Conservation (phyloP, 2,329 filamentous ascomycete genomes). For the Aspergillus sp. region DNA sequence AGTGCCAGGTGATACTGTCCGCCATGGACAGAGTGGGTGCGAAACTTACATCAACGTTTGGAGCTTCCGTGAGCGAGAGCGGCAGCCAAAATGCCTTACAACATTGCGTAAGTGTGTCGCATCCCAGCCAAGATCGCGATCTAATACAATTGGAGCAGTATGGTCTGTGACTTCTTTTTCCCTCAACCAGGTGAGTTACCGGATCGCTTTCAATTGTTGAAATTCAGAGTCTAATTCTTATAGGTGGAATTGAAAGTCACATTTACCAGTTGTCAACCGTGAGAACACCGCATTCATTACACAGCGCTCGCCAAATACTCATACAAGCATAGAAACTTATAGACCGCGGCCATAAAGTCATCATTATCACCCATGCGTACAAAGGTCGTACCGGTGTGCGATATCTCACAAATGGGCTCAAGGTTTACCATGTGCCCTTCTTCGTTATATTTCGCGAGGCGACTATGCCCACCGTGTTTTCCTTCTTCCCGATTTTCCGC, state of each 20-base stretch:
- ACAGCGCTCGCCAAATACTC: constrained; percentile 1
- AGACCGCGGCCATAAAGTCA: constrained; percentile 95
- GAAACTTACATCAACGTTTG: constrained; percentile 2
- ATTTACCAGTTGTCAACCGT: constrained; percentile 92
- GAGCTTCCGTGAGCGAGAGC: constrained; percentile 12
- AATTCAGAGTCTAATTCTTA: constrained; percentile 7
- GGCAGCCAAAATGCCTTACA: constrained; percentile 57
- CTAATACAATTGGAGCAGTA: constrained; percentile 44
- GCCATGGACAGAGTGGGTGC: constrained; percentile 15
- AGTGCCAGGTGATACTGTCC: constrained; percentile 2
- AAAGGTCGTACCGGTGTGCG: constrained; percentile 84
- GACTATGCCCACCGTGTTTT: constrained; percentile 95
- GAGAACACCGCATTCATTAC: constrained; percentile 15
- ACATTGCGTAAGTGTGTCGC: constrained; percentile 55
- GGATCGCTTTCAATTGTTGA: not conserved
- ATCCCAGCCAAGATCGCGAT: constrained; percentile 15
- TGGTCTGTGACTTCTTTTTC: constrained; percentile 99
- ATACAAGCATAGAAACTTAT: constrained; percentile 67
- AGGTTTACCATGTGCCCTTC: constrained; percentile 97
- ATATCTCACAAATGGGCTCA: constrained; percentile 94
- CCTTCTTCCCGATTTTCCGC: constrained; percentile 95
- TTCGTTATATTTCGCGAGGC: constrained; percentile 90
- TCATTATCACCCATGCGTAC: constrained; percentile 95
- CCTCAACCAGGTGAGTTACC: constrained; percentile 68
- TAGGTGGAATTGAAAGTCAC: constrained; percentile 88